Evolutionary conservation across 2,329 filamentous ascomycete genomes (phyloP), one percentile per base, ranked within the genome.

Genomic region (Pestalotiopsis sp.): DNA sequence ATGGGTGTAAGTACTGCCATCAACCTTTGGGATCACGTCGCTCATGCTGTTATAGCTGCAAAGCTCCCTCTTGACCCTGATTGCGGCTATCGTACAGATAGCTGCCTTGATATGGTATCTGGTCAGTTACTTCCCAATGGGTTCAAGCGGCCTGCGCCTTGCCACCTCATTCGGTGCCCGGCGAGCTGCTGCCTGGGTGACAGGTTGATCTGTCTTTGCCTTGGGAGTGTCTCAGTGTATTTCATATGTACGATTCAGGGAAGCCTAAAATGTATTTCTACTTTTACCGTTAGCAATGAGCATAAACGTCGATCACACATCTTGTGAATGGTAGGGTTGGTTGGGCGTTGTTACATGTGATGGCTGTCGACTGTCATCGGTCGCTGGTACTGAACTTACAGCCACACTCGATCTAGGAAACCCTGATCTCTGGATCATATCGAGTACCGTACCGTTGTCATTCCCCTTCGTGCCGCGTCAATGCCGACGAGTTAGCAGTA

Each of bases 71-170:
- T 89, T 98, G 72, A 98, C 96, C 17, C 85, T 98, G 67, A 84
- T 98, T 72, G 92, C 94, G 25, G 91, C 93, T 70, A 86, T 98
- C 70, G 83, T 95, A 74, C 96, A 99, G 80, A 86, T 98, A 67
- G 90, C 91, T 66, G 93, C 92, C 71, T 85, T 98, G 72, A 73
- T 93, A 61, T 98, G 95, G 95, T 98, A 98, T 82, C 86, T 98
- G 61, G 91, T 98, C 80, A 97, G 93, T 82, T 99, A 99, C 81
- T 98, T 98, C 77, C 96, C 96, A 31, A 97, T 98, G 95, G 96
- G 96, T 56, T 93, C 93, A 68, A 93, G 91, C 67, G 94, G 96
- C 57, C 83, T 99, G 73, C 91, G 95, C 69, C 89, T 97, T 73
- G 94, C 94, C 68, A 93, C 94, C 58, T 90, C 90, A 3, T 96